phyloP scores from a whole-genome alignment of 2,329 filamentous ascomycete species.

The Setomelanomma holmii region DNA sequence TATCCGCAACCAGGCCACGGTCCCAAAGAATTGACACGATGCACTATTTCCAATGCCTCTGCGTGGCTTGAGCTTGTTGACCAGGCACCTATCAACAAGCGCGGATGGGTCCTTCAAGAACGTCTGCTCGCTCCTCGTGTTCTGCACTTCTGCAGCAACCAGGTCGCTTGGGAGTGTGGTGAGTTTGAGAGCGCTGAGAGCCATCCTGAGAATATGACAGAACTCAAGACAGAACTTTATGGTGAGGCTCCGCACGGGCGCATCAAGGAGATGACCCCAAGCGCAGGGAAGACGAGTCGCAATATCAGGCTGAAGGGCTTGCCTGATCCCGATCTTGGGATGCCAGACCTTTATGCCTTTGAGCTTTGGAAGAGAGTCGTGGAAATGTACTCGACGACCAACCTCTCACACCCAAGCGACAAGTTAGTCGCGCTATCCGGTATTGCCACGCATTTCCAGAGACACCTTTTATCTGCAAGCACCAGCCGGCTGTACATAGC shows the following conservation, averaged over 20 bases:
- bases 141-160: constrained; percentile 25
- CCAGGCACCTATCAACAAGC: constrained; percentile 18
- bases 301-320: constrained; percentile 3
- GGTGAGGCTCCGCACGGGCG: constrained; percentile 1
- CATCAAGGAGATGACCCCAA: constrained; percentile 9
- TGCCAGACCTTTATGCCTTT: constrained; percentile 8
- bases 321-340: constrained; percentile 3
- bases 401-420: constrained; percentile 12
- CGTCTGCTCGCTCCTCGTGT: constrained; percentile 27
- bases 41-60: constrained; percentile 13
- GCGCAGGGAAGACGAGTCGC: background rate
- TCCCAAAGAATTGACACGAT: background rate
- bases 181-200: constrained; percentile 13
- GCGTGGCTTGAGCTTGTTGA: constrained; percentile 23
- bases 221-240: background rate
- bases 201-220: background rate
- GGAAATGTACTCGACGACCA: constrained; percentile 19
- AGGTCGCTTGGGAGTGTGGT: constrained; percentile 31
- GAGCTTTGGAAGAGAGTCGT: constrained; percentile 25
- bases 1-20: background rate
- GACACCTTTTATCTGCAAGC: background rate
- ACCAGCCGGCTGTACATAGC: constrained; percentile 14
- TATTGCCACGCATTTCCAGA: constrained; percentile 13
- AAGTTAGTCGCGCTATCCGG: constrained; percentile 26
- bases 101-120: constrained; percentile 36